Percentiles rank a stretch among this genome's conserved stretches.
Conservation (phyloP, 2,329 filamentous ascomycete genomes). For the Fusarium palustre region DNA sequence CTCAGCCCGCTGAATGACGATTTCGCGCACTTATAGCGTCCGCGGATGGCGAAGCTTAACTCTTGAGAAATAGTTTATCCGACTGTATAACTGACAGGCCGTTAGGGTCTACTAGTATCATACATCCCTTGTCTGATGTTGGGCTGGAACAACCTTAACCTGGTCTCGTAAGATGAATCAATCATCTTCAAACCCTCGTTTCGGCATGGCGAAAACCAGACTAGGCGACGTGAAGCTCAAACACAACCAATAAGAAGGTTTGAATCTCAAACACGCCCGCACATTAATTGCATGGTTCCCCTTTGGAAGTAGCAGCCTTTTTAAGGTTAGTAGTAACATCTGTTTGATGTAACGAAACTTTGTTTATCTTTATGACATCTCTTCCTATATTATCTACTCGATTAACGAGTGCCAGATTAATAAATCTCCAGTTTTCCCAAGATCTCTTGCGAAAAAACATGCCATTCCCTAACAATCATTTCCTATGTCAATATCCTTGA, state of each 20-base stretch:
- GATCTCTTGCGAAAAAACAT: background rate
- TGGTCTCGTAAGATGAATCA: background rate
- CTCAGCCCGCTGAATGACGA: background rate
- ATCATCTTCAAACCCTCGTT: constrained; percentile 1
- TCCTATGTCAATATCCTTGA: background rate
- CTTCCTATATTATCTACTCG: background rate
- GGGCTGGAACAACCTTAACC: background rate
- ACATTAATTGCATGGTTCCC: constrained; percentile 1
- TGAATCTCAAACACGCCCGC: constrained; percentile 20
- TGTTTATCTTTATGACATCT: background rate
- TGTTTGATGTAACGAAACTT: background rate
- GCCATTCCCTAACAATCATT: background rate
- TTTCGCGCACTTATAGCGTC: background rate
- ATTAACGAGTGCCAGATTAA: background rate
- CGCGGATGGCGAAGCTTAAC: background rate
- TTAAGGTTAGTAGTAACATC: background rate
- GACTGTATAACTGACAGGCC: fast-evolving
- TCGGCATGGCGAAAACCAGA: constrained; percentile 3
- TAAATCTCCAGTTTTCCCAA: constrained; percentile 12
- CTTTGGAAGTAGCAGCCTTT: background rate
- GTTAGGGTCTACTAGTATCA: background rate
- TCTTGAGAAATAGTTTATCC: background rate
- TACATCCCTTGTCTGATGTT: background rate
- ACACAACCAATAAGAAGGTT: constrained; percentile 10
- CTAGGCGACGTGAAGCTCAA: background rate